A percentile compares a stretch with the other conserved stretches of the same genome.
Conservation (phyloP, 208 protist genomes). For the Phytomonas sp. region DNA sequence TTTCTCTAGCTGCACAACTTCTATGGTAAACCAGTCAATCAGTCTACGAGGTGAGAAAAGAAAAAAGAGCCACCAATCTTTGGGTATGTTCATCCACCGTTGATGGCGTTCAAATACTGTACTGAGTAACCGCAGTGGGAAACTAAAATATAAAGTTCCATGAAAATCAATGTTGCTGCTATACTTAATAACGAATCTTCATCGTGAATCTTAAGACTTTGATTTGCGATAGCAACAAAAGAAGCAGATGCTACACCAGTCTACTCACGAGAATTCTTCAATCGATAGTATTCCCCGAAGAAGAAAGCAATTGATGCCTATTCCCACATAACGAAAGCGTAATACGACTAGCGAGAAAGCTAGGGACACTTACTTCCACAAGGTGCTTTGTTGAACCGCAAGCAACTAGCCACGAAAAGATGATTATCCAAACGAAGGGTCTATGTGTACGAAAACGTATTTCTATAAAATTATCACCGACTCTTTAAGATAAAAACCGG, state of each 20-base stretch:
- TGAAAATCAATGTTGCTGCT: background rate
- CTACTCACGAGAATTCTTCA: background rate
- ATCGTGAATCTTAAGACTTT: background rate
- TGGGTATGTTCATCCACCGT: background rate
- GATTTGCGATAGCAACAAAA: background rate
- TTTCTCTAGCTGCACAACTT: slow-evolving; percentile 2
- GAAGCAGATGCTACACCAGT: background rate
- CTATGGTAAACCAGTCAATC: slow-evolving; percentile 6
- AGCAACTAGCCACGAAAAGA: background rate
- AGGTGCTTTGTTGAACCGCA: background rate
- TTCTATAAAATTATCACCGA: background rate
- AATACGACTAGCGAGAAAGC: background rate
- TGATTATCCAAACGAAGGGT: background rate
- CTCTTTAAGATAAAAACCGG: background rate
- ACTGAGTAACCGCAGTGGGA: background rate
- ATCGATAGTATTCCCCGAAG: background rate
- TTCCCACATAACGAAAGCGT: background rate
- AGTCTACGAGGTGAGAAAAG: background rate
- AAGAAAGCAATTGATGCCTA: background rate
- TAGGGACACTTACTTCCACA: background rate
- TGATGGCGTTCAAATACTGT: background rate
- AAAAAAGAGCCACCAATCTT: background rate
- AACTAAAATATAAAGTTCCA: background rate
- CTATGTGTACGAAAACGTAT: background rate
- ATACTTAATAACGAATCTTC: background rate